A percentile compares a stretch with the other conserved stretches of the same genome.
Conservation (phyloP, 805 yeast genomes). For the Barnettozyma vustinii region DNA sequence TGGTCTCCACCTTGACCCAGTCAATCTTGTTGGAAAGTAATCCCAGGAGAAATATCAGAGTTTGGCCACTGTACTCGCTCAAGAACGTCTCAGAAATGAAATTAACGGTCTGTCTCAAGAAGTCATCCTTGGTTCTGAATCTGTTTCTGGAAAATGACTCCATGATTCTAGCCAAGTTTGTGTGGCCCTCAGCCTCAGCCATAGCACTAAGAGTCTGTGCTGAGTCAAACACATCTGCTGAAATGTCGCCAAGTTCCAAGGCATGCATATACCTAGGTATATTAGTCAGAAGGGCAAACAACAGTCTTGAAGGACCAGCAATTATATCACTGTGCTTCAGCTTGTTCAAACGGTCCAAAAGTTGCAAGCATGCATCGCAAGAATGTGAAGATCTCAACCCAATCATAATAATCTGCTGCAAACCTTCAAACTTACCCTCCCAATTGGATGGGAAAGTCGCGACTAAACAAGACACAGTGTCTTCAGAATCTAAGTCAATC, state of each 20-base stretch:
- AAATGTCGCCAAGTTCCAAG: slow-evolving; percentile 49
- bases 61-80: slow-evolving; percentile 68
- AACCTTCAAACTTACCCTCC: slow-evolving; percentile 92
- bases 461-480: slow-evolving; percentile 75
- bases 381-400: slow-evolving; percentile 82
- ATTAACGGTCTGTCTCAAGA: slow-evolving; percentile 71
- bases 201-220: slow-evolving; percentile 54
- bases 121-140: slow-evolving; percentile 88
- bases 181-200: slow-evolving; percentile 52
- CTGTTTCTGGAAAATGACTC: slow-evolving; percentile 70
- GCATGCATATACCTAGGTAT: slow-evolving; percentile 84
- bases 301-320: slow-evolving; percentile 62
- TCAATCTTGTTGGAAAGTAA: slow-evolving; percentile 66
- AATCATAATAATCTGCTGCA: slow-evolving; percentile 70
- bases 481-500: slow-evolving; percentile 80
- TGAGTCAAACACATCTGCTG: slow-evolving; percentile 44
- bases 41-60: slow-evolving; percentile 72
- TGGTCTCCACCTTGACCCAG: slow-evolving; percentile 79
- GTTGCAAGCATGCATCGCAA: slow-evolving; percentile 67
- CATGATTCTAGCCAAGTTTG: slow-evolving; percentile 63
- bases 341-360: slow-evolving; percentile 65
- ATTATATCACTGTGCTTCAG: slow-evolving; percentile 71
- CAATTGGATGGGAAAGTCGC: slow-evolving; percentile 90
- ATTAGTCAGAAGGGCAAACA: slow-evolving; percentile 70
- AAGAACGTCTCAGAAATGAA: slow-evolving; percentile 66